A percentile compares a stretch with the other conserved stretches of the same genome.
Evolutionary conservation across 2,329 filamentous ascomycete genomes (phyloP).

Genomic region (Gliomastix tumulicola): DNA sequence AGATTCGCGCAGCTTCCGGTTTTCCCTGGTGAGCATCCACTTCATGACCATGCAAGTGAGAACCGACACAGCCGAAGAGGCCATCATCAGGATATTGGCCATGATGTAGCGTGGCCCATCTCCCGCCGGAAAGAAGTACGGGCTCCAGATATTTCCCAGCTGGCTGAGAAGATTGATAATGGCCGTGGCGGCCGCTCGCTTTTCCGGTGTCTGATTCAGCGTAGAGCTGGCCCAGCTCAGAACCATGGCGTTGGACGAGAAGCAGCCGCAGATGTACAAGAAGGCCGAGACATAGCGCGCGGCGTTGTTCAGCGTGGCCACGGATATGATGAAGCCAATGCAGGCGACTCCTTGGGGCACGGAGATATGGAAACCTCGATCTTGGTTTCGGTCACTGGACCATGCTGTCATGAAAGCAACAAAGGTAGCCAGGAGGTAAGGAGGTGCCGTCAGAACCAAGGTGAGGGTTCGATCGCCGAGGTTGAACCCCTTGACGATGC

Average conservation of each 20-base stretch:
- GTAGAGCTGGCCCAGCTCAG: constrained; percentile 10
- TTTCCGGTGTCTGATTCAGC: constrained; percentile 14
- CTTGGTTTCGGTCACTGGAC: constrained; percentile 54
- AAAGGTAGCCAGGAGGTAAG: constrained; percentile 47
- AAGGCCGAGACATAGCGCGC: constrained; percentile 26
- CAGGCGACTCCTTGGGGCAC: constrained; percentile 48
- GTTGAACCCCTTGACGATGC: constrained; percentile 52
- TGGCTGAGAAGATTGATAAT: constrained; percentile 12
- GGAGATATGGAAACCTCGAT: constrained; percentile 53
- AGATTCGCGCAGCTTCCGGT: constrained; percentile 8
- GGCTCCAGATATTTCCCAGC: constrained; percentile 15
- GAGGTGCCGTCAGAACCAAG: constrained; percentile 48
- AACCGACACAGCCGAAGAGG: constrained; percentile 4
- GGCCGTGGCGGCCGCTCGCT: constrained; percentile 13
- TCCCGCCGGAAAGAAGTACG: constrained; percentile 15
- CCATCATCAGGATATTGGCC: constrained; percentile 14
- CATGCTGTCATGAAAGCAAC: constrained; percentile 51
- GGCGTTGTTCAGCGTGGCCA: constrained; percentile 43
- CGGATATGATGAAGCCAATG: constrained; percentile 50
- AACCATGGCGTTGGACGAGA: constrained; percentile 10
- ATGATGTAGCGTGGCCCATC: constrained; percentile 13
- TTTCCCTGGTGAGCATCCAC: constrained; percentile 8
- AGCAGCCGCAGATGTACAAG: constrained; percentile 11
- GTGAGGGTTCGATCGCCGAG: constrained; percentile 44
- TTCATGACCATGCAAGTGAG: constrained; percentile 8